Conservation (phyloP, 1,284 basidiomycete species). For the Ustilago curta region DNA sequence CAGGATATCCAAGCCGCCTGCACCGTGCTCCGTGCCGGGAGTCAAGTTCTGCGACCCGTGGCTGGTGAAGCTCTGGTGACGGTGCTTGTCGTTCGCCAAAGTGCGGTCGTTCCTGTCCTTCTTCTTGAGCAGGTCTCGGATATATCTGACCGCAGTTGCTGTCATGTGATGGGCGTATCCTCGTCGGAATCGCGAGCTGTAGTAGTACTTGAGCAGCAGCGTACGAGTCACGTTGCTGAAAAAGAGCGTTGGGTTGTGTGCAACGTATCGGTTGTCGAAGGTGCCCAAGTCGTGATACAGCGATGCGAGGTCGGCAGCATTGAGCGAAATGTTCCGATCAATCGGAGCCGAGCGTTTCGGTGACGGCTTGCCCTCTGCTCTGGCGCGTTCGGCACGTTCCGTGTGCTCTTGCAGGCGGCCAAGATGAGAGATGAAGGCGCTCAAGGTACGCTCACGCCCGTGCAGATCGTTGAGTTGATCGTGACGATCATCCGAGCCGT, state of each 20-base stretch:
- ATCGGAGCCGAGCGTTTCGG: conserved; percentile 20
- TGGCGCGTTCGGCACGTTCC: conserved; percentile 39
- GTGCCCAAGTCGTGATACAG: conserved; percentile 80
- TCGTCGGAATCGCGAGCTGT: conserved; percentile 79
- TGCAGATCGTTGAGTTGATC: conserved; percentile 46
- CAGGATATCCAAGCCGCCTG: conserved; percentile 52
- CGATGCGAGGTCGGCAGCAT: conserved; percentile 54
- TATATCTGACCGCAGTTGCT: conserved; percentile 72
- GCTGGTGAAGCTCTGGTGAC: neutral
- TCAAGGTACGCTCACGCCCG: conserved; percentile 71
- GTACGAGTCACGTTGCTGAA: conserved; percentile 83
- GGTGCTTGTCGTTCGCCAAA: neutral
- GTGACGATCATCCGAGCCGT: conserved; percentile 22
- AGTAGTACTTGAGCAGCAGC: conserved; percentile 90
- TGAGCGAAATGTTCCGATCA: conserved; percentile 28
- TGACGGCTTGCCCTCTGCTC: conserved; percentile 21
- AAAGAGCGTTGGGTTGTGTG: conserved; percentile 87
- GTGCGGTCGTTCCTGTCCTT: conserved; percentile 28
- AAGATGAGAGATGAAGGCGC: conserved; percentile 76
- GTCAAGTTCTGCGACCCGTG: conserved; percentile 9
- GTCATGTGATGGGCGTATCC: conserved; percentile 90
- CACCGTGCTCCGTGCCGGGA: conserved; percentile 12
- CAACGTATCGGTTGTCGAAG: conserved; percentile 90
- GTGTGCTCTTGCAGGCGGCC: conserved; percentile 30
- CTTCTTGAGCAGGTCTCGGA: conserved; percentile 58